Evolutionary conservation across 83 land plant genomes (phyloP).

Genomic region (Diphasiastrum complanatum): DNA sequence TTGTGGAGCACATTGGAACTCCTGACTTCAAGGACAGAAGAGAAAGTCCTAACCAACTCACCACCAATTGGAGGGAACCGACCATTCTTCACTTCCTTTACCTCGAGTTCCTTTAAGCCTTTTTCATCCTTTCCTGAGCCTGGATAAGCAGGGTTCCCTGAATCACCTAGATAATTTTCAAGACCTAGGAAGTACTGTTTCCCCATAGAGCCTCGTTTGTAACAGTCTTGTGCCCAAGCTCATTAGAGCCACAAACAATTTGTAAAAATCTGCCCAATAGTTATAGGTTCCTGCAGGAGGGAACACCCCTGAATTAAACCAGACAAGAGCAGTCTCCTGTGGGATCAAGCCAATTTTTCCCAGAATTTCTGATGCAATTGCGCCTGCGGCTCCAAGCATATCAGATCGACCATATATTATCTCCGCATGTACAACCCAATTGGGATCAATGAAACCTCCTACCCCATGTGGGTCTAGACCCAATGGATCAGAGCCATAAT

Average conservation of each 20-base stretch:
- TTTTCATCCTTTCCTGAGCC: too few species aligned
- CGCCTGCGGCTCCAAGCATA: slow-evolving; percentile 16
- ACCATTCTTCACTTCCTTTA: too few species aligned
- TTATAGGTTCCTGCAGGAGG: slow-evolving; percentile 13
- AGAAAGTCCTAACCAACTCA: too few species aligned
- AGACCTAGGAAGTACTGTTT: too few species aligned
- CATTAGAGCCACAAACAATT: neutral
- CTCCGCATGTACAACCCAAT: slow-evolving; percentile 7
- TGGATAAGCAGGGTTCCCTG: too few species aligned
- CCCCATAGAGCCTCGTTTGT: too few species aligned
- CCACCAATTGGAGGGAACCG: too few species aligned
- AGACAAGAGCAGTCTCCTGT: slow-evolving; percentile 5
- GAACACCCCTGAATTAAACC: slow-evolving; percentile 6
- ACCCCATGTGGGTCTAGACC: slow-evolving; percentile 8
- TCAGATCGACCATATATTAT: slow-evolving; percentile 8
- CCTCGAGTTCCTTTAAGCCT: too few species aligned
- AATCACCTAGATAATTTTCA: too few species aligned
- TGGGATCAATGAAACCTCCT: slow-evolving; percentile 5
- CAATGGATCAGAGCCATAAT: slow-evolving; percentile 17
- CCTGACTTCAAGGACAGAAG: too few species aligned
- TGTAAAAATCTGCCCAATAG: slow-evolving; percentile 15
- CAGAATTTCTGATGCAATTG: slow-evolving; percentile 10
- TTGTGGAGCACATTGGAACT: too few species aligned
- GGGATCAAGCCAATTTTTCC: slow-evolving; percentile 7
- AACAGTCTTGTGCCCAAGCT: too few species aligned